Base-by-base conservation (phyloP, 805 yeast species). In the Candida schatavii region DNA sequence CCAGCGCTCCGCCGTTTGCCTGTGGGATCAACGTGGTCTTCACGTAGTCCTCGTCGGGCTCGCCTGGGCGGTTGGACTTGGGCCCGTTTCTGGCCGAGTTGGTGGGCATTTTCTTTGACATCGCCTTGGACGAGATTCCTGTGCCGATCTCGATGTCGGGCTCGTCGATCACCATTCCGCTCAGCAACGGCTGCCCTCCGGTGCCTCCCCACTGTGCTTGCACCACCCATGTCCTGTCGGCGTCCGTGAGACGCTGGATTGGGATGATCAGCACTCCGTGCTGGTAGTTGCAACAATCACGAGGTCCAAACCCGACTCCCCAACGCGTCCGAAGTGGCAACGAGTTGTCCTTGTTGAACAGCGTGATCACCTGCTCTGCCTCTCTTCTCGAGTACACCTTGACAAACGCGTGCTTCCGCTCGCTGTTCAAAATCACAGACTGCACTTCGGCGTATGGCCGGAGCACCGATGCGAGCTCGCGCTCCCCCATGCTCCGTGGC, bases 261-360 rank as follows among this genome's bases (percentile, higher is more conserved):
- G 98, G 97, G 46, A 93, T 88, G 28, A 89, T 78, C 46, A 96
- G 85, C 29, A 83, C 75, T 47, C 99, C 99, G 44, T 83, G 83
- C 57, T 83, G 90, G 64, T 93, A 93, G 64, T 93, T 95, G 62
- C 96, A 88, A 70, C 98, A 91, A 62, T 93, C 98, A 70, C 99
- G 81, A 41, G 99, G 99, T 3, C 99, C 99, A 57, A 86, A 93
- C 1, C 99, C 99, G 47, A 93, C 98, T 51, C 98, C 99, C 99
- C 99, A 93, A 59, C 97, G 78, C 3, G 95, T 87, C 65, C 98
- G 79, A 51, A 93, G 70, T 51, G 79, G 69, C 58, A 70, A 66
- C 7, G 77, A 62, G 31, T 85, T 83, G 47, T 81, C 83, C 51
- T 82, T 80, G 56, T 80, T 80, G 67, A 90, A 88, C 32, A 81